Base-by-base conservation (phyloP, 176 grass and related monocot species). In the Guadua angustifolia region DNA sequence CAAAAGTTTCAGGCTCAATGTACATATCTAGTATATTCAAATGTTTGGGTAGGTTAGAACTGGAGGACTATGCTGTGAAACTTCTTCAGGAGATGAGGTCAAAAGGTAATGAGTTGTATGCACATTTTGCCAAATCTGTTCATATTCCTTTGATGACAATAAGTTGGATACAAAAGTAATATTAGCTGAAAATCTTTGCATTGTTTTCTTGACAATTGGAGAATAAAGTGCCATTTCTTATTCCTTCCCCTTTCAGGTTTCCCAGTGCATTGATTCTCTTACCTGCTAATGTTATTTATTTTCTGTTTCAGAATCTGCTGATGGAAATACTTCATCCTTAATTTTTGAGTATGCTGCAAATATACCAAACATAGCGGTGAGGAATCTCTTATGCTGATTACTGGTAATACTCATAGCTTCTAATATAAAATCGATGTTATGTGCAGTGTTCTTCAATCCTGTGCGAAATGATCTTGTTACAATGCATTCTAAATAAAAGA, bases 1-100 rank as follows among this genome's bases (percentile, higher is more conserved):
- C 67, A 24, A 93, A 88, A 82, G 50, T 93, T 81, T 95, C 87
- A 84, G 67, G 61, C 14, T 90, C 88, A 60, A 86, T 86, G 69
- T 95, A 94, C 76, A 86, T 93, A 73, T 57, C 19, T 55, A 88
- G 35, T 63, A 89, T 98, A 84, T 95, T 98, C 88, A 84, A 85
- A 82, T 92, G 81, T 64, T 82, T 95, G 78, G 93, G 89, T 62
- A 92, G 77, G 57, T 78, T 95, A 43, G 46, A 97, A 69, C 38
- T 87, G 71, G 80, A 90, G 74, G 79, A 68, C 35, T 83, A 88
- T 59, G 85, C 87, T 38, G 87, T 93, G 71, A 91, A 90, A 81
- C 87, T 93, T 85, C 85, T 98, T 80, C 85, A 89, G 64, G 80
- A 86, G 26, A 83, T 93, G 78, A 89, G 32, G 25, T 83, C 81